phyloP scores from a whole-genome alignment of 371 early-diverging fungal species.

The Vairimorpha necatrix region DNA sequence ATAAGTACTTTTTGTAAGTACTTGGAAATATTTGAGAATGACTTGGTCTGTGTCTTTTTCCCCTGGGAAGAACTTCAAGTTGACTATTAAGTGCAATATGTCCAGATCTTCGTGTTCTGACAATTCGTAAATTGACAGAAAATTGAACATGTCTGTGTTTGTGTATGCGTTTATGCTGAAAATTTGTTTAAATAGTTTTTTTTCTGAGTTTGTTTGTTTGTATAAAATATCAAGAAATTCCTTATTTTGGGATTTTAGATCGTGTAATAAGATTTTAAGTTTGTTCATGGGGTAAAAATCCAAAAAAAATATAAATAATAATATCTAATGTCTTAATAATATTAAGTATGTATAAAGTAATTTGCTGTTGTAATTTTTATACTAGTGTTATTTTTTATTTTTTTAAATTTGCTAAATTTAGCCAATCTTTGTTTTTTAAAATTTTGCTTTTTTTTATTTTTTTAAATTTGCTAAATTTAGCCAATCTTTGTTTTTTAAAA shows the following conservation, averaged over 20 bases:
- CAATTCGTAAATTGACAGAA: constrained; percentile 1
- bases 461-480: too few species aligned
- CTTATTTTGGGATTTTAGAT: neutral
- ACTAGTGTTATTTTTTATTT: too few species aligned
- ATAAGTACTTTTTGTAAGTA: neutral
- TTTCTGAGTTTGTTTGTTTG: neutral
- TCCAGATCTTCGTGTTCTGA: neutral
- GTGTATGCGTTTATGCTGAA: constrained; percentile 22
- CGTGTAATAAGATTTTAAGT: neutral
- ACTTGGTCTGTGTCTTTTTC: constrained; percentile 37
- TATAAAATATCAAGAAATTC: neutral
- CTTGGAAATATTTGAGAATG: constrained; percentile 33
- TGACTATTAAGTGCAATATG: neutral
- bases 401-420: too few species aligned
- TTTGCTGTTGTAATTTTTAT: too few species aligned
- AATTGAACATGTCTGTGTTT: constrained; percentile 27
- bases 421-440: too few species aligned
- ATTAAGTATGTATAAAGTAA: too few species aligned
- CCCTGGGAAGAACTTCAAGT: constrained; percentile 21
- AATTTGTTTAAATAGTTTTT: constrained; percentile 2
- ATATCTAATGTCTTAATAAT: too few species aligned
- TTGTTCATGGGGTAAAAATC: neutral
- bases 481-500: too few species aligned
- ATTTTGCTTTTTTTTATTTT: too few species aligned
- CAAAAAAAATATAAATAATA: too few species aligned